Conservation (phyloP, 169 alveolate genomes). For the Eimeria sp. region DNA sequence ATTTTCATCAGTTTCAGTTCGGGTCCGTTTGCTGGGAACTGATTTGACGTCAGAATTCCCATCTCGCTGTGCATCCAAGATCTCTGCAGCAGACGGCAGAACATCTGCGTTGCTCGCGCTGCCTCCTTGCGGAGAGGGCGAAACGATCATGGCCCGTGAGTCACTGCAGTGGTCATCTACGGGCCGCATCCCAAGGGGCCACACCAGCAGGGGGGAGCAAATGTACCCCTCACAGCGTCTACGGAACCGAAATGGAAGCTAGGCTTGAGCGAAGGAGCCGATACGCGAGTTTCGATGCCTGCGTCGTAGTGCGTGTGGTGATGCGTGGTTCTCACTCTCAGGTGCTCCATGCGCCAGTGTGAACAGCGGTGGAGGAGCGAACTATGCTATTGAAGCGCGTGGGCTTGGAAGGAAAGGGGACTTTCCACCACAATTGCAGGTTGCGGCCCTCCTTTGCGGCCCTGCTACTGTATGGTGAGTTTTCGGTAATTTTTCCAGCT, state of each 20-base stretch:
- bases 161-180: neutral
- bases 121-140: neutral
- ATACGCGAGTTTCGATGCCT: neutral
- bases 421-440: neutral
- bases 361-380: neutral
- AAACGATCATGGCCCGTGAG: neutral
- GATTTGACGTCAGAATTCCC: neutral
- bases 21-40: slow-evolving; percentile 14
- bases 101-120: slow-evolving; percentile 3
- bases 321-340: neutral
- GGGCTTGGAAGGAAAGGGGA: neutral
- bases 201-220: neutral
- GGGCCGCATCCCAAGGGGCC: slow-evolving; percentile 39
- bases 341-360: neutral
- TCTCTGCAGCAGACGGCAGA: neutral
- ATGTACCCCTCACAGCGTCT: neutral
- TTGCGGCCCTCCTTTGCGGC: neutral
- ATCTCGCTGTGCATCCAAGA: neutral
- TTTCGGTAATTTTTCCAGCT: neutral
- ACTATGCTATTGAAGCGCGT: neutral
- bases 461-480: neutral
- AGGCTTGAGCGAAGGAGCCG: neutral
- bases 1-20: slow-evolving; percentile 18
- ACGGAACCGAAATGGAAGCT: neutral
- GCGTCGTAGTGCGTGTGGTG: neutral